Percentiles rank a stretch among this genome's conserved stretches.
These are phyloP conservation scores for Neospermospora avenae DNA, from an alignment of 2,329 filamentous ascomycete genomes.

Conservation along the genomic window DNA sequence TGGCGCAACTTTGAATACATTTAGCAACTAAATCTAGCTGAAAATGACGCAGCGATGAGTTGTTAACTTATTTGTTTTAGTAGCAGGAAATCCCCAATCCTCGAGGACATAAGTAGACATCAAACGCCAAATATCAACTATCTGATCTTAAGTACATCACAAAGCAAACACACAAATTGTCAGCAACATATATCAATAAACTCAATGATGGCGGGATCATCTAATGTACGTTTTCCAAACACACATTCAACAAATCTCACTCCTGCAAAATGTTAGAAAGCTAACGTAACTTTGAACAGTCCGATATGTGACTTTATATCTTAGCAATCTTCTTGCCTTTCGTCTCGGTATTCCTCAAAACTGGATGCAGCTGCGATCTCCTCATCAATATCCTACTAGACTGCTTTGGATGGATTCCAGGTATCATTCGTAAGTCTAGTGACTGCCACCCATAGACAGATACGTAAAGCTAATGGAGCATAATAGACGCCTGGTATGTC, in stretches of 20 bases:
- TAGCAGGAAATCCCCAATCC: neutral
- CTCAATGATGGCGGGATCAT: slow-evolving; percentile 12
- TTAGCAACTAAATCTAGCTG: neutral
- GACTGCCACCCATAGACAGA: neutral
- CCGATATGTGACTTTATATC: slow-evolving; percentile 30
- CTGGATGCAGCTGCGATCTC: slow-evolving; percentile 39
- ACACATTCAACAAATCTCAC: neutral
- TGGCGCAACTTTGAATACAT: slow-evolving; percentile 1
- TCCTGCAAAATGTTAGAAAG: neutral
- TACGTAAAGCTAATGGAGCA: neutral
- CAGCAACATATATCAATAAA: neutral
- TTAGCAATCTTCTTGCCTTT: slow-evolving; percentile 32
- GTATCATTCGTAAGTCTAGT: slow-evolving; percentile 30
- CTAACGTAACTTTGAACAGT: slow-evolving; percentile 10
- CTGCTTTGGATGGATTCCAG: slow-evolving; percentile 37
- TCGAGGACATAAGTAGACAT: neutral
- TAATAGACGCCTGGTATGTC: slow-evolving; percentile 32
- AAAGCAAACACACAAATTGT: neutral
- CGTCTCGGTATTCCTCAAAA: slow-evolving; percentile 37
- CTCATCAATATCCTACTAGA: slow-evolving; percentile 40
- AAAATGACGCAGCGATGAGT: neutral
- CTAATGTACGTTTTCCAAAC: slow-evolving; percentile 3
- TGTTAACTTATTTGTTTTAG: neutral
- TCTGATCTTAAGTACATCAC: neutral
- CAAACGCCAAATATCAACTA: neutral